These are phyloP conservation scores for Xylaria sp. DNA, from an alignment of 2,329 filamentous ascomycete genomes.

Conservation along the genomic window DNA sequence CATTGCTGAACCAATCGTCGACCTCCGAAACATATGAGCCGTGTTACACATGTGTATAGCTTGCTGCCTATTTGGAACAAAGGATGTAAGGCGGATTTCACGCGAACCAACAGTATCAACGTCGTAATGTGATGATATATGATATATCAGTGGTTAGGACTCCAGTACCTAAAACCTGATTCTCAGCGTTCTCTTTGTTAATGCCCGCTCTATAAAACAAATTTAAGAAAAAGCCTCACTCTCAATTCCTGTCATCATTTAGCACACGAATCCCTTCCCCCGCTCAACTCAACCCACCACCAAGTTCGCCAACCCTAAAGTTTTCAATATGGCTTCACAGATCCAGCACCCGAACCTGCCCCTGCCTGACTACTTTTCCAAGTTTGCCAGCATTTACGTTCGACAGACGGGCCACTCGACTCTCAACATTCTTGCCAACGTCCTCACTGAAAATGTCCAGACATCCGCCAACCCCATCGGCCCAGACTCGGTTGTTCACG, in stretches of 20 bases:
- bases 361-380: constrained; percentile 47
- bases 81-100: background rate
- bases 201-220: background rate
- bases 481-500: constrained; percentile 46
- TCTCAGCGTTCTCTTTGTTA: background rate
- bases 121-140: background rate
- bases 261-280: background rate
- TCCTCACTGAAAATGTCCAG: constrained; percentile 44
- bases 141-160: background rate
- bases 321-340: constrained; percentile 22
- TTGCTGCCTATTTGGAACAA: background rate
- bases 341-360: constrained; percentile 39
- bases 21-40: background rate
- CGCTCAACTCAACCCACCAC: background rate
- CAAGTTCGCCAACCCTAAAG: background rate
- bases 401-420: constrained; percentile 47
- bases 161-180: background rate
- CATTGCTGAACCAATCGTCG: background rate
- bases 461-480: constrained; percentile 42
- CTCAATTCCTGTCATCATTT: background rate
- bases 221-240: background rate
- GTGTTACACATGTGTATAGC: background rate
- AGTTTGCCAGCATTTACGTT: constrained; percentile 45
- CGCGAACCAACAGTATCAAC: background rate
- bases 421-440: constrained; percentile 43